These are phyloP conservation scores for Skeletonema menzelii DNA, from an alignment of 108 stramenopile genomes.

Conservation along the genomic window DNA sequence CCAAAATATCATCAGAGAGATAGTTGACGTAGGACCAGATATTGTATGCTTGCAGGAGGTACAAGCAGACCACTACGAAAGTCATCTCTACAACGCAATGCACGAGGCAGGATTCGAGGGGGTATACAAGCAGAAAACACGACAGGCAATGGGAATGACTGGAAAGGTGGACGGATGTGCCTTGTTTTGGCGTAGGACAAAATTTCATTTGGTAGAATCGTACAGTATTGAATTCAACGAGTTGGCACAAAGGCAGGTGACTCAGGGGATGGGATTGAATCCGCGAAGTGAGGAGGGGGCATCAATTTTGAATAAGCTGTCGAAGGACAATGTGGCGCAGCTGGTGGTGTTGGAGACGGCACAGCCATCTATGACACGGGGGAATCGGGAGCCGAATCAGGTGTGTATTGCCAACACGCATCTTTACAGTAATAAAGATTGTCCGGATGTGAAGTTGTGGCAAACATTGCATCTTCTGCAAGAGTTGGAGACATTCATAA, in stretches of 20 bases:
- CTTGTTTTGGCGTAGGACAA: slow-evolving; percentile 91
- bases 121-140: slow-evolving; percentile 97
- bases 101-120: slow-evolving; percentile 93
- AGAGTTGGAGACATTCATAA: slow-evolving; percentile 91
- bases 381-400: slow-evolving; percentile 82
- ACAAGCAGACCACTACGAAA: slow-evolving; percentile 97
- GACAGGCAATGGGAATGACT: slow-evolving; percentile 92
- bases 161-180: slow-evolving; percentile 99
- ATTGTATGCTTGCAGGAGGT: slow-evolving; percentile 98
- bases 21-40: slow-evolving; percentile 93
- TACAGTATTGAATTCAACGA: slow-evolving; percentile 99
- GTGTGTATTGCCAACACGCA: slow-evolving; percentile 98
- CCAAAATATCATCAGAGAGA: slow-evolving; percentile 92
- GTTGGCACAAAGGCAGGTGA: slow-evolving; percentile 87
- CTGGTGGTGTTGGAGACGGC: slow-evolving; percentile 92
- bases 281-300: slow-evolving; percentile 84
- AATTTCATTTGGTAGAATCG: slow-evolving; percentile 93
- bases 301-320: slow-evolving; percentile 88
- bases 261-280: slow-evolving; percentile 83
- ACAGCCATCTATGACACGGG: slow-evolving; percentile 60
- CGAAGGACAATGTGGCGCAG: slow-evolving; percentile 98
- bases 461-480: slow-evolving; percentile 93
- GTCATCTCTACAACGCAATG: slow-evolving; percentile 88
- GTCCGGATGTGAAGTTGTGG: slow-evolving; percentile 98
- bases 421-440: slow-evolving; percentile 98